Evolutionary conservation across 148 eudicot genomes (phyloP), one percentile per base, ranked within the genome.

Genomic region (Mesembryanthemum crystallinum): DNA sequence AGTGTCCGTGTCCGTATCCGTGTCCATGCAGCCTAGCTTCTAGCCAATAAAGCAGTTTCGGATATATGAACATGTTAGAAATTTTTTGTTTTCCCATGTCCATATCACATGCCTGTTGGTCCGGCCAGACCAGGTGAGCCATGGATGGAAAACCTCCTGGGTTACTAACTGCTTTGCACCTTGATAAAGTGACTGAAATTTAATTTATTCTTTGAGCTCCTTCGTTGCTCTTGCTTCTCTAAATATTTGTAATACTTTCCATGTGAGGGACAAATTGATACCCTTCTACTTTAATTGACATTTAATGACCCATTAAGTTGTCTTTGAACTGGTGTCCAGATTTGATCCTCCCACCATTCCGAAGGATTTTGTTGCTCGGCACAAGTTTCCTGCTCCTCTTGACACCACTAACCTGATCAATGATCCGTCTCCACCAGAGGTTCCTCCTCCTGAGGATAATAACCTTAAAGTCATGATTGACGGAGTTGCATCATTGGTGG

Each of bases 401-500:
- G 91, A 84, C 24, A 55, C 72, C 27, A 78, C 64, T 76, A 80
- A 71, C 69, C 66, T 77, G 66, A 33, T 59, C 77, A 70, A 73
- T 70, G 87, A 79, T 43, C 73, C 64, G 63, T 87, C 93, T 82
- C 98, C 95, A 8, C 82, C 85, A 12, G 92, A 90, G 77, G 83
- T 87, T 73, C 82, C 89, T 77, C 91, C 96, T 76, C 98, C 97
- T 7, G 91, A 78, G 73, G 96, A 92, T 82, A 88, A 83, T 58
- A 88, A 78, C 82, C 83, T 92, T 70, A 92, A 86, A 83, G 76
- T 94, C 79, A 79, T 86, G 88, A 89, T 92, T 73, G 98, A 94
- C 47, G 97, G 98, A 29, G 89, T 94, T 78, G 98, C 98, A 65
- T 83, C 89, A 75, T 79, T 94, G 76, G 98, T 92, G 59, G 91